Evolutionary conservation across 768 basidiomycete genomes (phyloP), one percentile per base, ranked within the genome.

Genomic region (Pisolithus tinctorius): DNA sequence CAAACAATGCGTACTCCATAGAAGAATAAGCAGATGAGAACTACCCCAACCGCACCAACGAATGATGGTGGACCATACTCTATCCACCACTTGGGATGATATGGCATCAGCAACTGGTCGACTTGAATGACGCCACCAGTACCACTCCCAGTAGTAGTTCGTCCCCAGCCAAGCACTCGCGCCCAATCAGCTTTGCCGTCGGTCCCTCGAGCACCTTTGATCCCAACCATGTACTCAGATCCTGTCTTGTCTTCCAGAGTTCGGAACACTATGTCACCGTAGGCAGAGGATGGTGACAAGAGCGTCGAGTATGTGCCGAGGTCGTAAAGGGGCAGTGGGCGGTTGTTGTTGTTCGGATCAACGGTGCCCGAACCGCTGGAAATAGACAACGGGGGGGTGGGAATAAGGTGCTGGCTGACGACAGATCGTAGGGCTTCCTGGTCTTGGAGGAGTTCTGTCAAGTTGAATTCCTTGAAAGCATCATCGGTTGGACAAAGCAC

Each of bases 41-140:
- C 39, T 27, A 86, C 61, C 5, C 86, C 89, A 25, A 81, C 58
- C 1, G 70, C 69, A 3, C 80, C 81, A 4, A 87, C 81, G 27
- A 77, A 70, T n/a, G 78, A 58, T 0, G 90, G 88, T 4, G 76
- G 74, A 38, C 89, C 87, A 60, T 84, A 93, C 60, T 81, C 73
- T 36, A 80, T 71, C 82, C 86, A 93, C 90, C 89, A 91, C 4
- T 84, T 76, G 3, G 95, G 92, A 52, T 84, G 72, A 65, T 93
- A 98, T 31, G 96, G 96, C 23, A 83, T 62, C 49, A 99, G 71
- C 11, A 97, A 74, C 39, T 76, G 75, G 71, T 96, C 90, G 53
- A 98, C 87, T 68, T 86, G 79, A 52, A 97, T 78, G 37, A 97
- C 91, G 4, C 95, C 95, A 0, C 94, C 95, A 0, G 80, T 83